These are phyloP conservation scores for Linum tenue DNA, from an alignment of 345 rosid species.

Conservation along the genomic window DNA sequence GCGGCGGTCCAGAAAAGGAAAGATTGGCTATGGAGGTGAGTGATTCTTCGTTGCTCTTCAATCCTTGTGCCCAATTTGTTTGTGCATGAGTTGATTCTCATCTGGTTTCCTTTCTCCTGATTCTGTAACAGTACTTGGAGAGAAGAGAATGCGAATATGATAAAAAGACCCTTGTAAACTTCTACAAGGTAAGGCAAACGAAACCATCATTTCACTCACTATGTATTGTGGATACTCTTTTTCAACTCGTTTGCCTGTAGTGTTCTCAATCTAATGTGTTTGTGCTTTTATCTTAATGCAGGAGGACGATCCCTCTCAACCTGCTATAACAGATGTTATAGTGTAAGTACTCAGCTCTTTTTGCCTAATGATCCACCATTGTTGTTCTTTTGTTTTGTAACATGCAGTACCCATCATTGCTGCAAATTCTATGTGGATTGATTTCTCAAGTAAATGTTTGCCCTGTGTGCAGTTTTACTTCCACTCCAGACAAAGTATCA, in stretches of 20 bases:
- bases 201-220: too few relatives aligned
- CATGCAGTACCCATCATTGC: not conserved
- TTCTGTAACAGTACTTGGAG: slow-evolving; percentile 63
- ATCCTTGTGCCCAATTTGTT: not conserved
- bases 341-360: slow-evolving; percentile 43
- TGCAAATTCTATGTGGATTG: not conserved
- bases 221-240: not conserved
- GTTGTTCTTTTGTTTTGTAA: not conserved
- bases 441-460: slow-evolving; percentile 9
- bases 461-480: slow-evolving; percentile 59
- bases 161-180: slow-evolving; percentile 57
- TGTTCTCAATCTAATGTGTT: slow-evolving; percentile 3
- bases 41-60: not conserved
- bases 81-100: not conserved
- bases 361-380: not conserved
- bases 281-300: slow-evolving; percentile 13
- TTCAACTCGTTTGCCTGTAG: not conserved
- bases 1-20: slow-evolving; percentile 73
- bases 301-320: slow-evolving; percentile 54
- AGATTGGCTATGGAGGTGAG: slow-evolving; percentile 77
- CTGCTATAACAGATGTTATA: slow-evolving; percentile 62
- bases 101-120: slow-evolving; percentile 1
- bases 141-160: slow-evolving; percentile 96
- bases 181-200: slow-evolving; percentile 50
- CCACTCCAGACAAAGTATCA: slow-evolving; percentile 72